Percentiles rank a stretch among this genome's conserved stretches.
Conservation (phyloP, 768 basidiomycete species). For the Phaeotremella skinneri region DNA sequence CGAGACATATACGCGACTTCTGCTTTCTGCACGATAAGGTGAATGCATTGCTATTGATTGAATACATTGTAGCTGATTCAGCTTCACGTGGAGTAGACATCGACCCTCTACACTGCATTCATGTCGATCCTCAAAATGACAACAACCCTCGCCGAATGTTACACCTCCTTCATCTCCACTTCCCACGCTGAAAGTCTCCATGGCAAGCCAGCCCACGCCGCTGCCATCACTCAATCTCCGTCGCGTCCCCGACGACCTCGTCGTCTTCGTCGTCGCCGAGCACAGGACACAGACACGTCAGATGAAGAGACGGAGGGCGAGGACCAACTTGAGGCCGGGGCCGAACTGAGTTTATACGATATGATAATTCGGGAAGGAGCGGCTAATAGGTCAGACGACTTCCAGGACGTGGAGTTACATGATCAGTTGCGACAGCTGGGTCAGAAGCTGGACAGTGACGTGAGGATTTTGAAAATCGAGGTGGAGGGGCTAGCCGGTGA, state of each 20-base stretch:
- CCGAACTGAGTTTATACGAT: not conserved
- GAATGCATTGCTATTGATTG: not conserved
- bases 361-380: not conserved
- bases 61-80: slow-evolving; percentile 4
- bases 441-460: too few species aligned
- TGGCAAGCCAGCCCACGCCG: not conserved
- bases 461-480: slow-evolving; percentile 16
- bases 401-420: slow-evolving; percentile 16
- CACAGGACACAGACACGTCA: slow-evolving; percentile 3
- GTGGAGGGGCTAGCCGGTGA: slow-evolving; percentile 17
- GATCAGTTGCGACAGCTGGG: too few species aligned
- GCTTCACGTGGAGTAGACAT: slow-evolving; percentile 24
- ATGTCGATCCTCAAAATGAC: slow-evolving; percentile 21
- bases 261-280: not conserved
- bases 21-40: slow-evolving; percentile 24
- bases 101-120: slow-evolving; percentile 14
- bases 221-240: not conserved
- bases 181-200: not conserved
- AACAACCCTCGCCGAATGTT: slow-evolving; percentile 11
- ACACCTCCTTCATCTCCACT: slow-evolving; percentile 4
- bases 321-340: not conserved
- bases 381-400: not conserved
- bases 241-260: slow-evolving; percentile 9
- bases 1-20: slow-evolving; percentile 22
- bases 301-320: slow-evolving; percentile 3